Evolutionary conservation across 2,329 filamentous ascomycete genomes (phyloP).

Genomic region (Penicillium sp.): DNA sequence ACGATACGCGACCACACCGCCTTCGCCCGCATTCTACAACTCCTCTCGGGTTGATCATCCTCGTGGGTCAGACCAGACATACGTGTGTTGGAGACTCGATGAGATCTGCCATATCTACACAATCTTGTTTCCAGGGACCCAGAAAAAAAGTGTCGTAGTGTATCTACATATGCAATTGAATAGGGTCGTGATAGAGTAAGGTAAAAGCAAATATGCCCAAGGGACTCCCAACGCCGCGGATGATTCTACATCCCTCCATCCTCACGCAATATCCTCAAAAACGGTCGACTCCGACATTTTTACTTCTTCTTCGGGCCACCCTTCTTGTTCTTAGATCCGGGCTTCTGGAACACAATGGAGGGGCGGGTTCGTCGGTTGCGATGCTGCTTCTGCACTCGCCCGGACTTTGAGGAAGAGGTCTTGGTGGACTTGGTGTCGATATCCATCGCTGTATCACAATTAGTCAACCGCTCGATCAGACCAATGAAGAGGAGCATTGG

Average conservation of each 20-base stretch:
- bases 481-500: neutral
- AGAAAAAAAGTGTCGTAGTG: neutral
- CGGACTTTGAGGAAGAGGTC: constrained; percentile 29
- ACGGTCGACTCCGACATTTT: neutral
- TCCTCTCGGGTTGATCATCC: too few relatives aligned
- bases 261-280: neutral
- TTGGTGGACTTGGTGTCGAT: constrained; percentile 35
- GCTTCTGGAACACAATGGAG: constrained; percentile 43
- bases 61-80: neutral
- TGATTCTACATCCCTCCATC: constrained; percentile 2
- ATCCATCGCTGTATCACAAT: constrained; percentile 42
- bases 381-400: constrained; percentile 47
- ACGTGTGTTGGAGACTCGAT: neutral
- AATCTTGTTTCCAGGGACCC: neutral
- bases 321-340: constrained; percentile 35
- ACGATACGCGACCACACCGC: constrained; percentile 19
- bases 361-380: constrained; percentile 39
- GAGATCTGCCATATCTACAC: too few relatives aligned
- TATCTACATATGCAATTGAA: constrained; percentile 6
- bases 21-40: constrained; percentile 9
- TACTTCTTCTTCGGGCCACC: constrained; percentile 35
- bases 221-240: constrained; percentile 21
- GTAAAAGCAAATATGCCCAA: constrained; percentile 5
- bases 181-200: neutral
- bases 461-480: constrained; percentile 2